Base-by-base conservation (phyloP, 2,329 filamentous ascomycete species). In the Trichoderma sp. region DNA sequence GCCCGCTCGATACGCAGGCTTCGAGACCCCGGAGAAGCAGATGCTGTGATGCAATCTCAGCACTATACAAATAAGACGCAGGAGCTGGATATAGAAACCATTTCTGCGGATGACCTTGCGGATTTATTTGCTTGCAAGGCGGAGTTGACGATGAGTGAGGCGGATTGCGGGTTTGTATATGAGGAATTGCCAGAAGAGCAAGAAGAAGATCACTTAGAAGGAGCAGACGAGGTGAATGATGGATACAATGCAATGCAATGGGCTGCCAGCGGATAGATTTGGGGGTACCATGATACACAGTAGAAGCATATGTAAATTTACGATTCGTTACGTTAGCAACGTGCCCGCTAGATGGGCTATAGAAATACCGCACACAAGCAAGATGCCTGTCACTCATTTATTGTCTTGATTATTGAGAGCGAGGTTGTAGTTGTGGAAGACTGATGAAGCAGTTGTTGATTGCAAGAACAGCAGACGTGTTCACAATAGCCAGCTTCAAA, bases 101-200 rank as follows among this genome's bases (percentile, higher is more conserved):
- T 80, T 16, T 68, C 70, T 2, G 60, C 53, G 2, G 68, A 68
- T 16, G 70, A 69, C 14, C 29, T 69, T 21, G 31, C 68, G 5
- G 69, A 72, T 19, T 71, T 79, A 6, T 53, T 72, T 2, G 57
- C 49, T 27, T 75, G 73, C 0, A 76, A 76, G 2, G 79, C 76
- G 5, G 68, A 77, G 67, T 61, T 81, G 11, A 70, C 70, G 0
- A 72, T 79, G 8, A 75, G 75, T 2, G 78, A 73, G 19, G 73
- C 78, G 57, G 77, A 78, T n/a, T 80, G 77, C 77, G 76, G 74
- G 2, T 76, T 80, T 69, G 65, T 24, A 1, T 79, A 79, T 65
- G 78, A 81, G 61, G 79, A 81, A 24, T 69, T 71, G 62, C 66
- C 71, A 29, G 60, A 37, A 21, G 64, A 40, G 33, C 33, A 14